Percentiles rank a stretch among this genome's conserved stretches.
Conservation (phyloP, 73 alveolate species). For the Blepharisma stoltei region DNA sequence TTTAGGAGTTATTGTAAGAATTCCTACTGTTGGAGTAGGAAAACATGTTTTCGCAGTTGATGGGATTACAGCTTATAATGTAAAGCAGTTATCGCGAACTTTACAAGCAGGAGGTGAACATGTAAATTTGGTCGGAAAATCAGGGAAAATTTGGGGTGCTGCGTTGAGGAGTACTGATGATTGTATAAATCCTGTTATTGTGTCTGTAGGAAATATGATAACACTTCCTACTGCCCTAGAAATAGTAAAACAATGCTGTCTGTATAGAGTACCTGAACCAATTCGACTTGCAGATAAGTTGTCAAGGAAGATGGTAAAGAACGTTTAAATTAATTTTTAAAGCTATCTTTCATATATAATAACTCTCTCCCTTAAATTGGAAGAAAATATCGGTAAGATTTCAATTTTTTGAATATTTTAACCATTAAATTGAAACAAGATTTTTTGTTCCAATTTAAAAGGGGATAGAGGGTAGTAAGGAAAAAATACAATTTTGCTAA, state of each 20-base stretch:
- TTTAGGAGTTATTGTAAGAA: slow-evolving; percentile 81
- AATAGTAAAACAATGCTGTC: slow-evolving; percentile 62
- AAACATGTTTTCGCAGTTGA: slow-evolving; percentile 91
- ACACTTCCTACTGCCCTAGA: slow-evolving; percentile 77
- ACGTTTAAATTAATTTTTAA: no score
- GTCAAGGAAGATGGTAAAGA: slow-evolving; percentile 12
- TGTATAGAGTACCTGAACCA: slow-evolving; percentile 93
- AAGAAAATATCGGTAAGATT: no score
- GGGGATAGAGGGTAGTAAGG: no score
- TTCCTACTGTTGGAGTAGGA: slow-evolving; percentile 92
- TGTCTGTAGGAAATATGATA: slow-evolving; percentile 87
- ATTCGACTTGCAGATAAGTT: slow-evolving; percentile 58
- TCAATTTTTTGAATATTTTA: no score
- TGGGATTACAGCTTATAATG: slow-evolving; percentile 81
- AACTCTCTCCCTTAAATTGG: no score
- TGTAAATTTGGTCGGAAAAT: slow-evolving; percentile 69
- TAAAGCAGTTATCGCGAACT: slow-evolving; percentile 61
- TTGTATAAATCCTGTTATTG: slow-evolving; percentile 75
- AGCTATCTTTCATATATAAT: no score
- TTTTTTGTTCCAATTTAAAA: no score
- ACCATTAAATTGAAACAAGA: no score
- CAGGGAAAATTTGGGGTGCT: slow-evolving; percentile 89
- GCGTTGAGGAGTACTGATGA: slow-evolving; percentile 75
- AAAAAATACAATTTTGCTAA: no score
- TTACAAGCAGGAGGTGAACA: slow-evolving; percentile 70